Percentiles rank a stretch among this genome's conserved stretches.
phyloP scores from a whole-genome alignment of 352 stramenopile genomes.

The Phytopythium vexans region DNA sequence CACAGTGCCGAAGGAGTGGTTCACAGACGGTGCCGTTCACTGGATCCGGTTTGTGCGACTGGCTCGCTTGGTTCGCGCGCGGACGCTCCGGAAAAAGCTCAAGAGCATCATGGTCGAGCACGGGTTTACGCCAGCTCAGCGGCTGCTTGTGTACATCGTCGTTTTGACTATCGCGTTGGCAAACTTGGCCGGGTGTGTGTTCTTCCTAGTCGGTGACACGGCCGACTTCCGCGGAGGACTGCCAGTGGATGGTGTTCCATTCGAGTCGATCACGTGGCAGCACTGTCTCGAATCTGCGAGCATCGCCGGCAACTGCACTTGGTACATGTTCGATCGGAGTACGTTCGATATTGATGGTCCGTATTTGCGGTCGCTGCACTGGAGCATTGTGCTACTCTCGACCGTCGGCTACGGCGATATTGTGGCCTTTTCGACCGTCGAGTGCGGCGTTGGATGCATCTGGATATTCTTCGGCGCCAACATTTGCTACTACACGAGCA shows the following conservation, averaged over 20 bases:
- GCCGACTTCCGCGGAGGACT: slow-evolving; percentile 41
- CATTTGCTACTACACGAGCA: slow-evolving; percentile 71
- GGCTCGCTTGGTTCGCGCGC: slow-evolving; percentile 43
- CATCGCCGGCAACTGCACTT: slow-evolving; percentile 59
- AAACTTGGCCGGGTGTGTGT: slow-evolving; percentile 50
- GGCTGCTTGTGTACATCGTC: slow-evolving; percentile 48
- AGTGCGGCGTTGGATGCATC: slow-evolving; percentile 48
- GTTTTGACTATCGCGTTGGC: slow-evolving; percentile 34
- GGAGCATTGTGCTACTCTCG: slow-evolving; percentile 69
- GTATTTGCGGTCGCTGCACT: slow-evolving; percentile 60
- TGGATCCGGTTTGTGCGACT: slow-evolving; percentile 36
- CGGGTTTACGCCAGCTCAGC: slow-evolving; percentile 32
- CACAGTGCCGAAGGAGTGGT: slow-evolving; percentile 42
- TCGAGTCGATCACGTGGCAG: slow-evolving; percentile 28
- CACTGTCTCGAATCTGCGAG: slow-evolving; percentile 49
- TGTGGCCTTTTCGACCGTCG: slow-evolving; percentile 48
- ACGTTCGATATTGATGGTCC: slow-evolving; percentile 54
- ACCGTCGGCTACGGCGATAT: slow-evolving; percentile 74
- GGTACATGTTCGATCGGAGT: slow-evolving; percentile 68
- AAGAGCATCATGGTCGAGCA: slow-evolving; percentile 43
- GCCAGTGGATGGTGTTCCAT: slow-evolving; percentile 19
- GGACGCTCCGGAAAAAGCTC: slow-evolving; percentile 35
- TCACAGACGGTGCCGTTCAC: slow-evolving; percentile 21
- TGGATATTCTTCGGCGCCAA: slow-evolving; percentile 77
- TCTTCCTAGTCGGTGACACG: slow-evolving; percentile 51